Evolutionary conservation across 176 grass and related monocot genomes (phyloP).

Genomic region (Paspalum vaginatum): DNA sequence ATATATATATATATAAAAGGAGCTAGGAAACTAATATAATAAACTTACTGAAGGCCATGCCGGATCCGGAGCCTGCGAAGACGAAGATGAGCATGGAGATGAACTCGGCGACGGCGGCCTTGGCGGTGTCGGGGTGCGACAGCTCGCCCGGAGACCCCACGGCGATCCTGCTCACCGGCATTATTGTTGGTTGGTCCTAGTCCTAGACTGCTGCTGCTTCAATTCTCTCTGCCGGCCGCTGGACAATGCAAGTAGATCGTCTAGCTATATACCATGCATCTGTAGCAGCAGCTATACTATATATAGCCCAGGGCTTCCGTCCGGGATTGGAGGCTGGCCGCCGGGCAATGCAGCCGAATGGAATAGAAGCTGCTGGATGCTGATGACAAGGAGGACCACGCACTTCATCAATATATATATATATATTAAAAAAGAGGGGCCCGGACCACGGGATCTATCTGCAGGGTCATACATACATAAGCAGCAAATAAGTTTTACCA

Average conservation of each 20-base stretch:
- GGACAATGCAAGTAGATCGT: no score
- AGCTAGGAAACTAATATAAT: no score
- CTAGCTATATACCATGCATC: no score
- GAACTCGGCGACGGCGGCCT: slow-evolving; percentile 76
- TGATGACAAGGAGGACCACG: not conserved
- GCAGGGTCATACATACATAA: no score
- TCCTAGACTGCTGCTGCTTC: not conserved
- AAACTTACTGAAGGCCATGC: slow-evolving; percentile 75
- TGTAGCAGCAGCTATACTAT: slow-evolving; percentile 1
- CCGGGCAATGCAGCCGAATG: not conserved
- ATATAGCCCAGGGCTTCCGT: not conserved
- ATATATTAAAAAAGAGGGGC: no score
- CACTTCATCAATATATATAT: slow-evolving; percentile 32
- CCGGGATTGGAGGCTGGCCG: not conserved
- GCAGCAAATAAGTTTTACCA: no score
- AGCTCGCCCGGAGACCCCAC: slow-evolving; percentile 63
- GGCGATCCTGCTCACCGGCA: slow-evolving; percentile 70
- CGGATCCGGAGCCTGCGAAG: slow-evolving; percentile 80
- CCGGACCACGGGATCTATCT: no score
- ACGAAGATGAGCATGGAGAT: slow-evolving; percentile 91
- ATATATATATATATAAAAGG: no score
- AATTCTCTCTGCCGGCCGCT: no score
- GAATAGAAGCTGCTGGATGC: not conserved
- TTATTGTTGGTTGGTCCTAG: not conserved
- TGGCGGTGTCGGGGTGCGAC: slow-evolving; percentile 50